Conservation (phyloP, 148 eudicot species). For the Rheum nobile region DNA sequence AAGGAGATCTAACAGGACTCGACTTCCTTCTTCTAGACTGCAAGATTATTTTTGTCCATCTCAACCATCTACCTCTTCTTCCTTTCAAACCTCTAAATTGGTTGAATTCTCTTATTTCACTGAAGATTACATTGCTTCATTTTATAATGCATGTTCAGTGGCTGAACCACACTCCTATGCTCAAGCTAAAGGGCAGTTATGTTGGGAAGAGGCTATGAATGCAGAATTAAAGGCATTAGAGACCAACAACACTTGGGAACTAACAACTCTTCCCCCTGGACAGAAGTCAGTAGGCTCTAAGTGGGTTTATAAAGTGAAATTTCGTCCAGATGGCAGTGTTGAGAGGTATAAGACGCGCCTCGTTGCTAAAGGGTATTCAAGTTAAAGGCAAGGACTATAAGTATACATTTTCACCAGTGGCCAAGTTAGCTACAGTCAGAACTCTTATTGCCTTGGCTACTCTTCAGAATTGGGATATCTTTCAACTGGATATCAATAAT, state of each 20-base stretch:
- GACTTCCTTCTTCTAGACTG: too few relatives aligned
- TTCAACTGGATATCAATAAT: background rate
- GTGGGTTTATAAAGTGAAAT: background rate
- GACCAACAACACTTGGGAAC: background rate
- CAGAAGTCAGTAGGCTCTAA: background rate
- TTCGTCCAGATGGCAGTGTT: background rate
- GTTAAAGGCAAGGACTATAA: background rate
- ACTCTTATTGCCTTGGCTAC: background rate
- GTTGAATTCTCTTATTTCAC: too few relatives aligned
- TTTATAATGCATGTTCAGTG: too few relatives aligned
- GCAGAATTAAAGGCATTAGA: background rate
- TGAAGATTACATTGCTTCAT: too few relatives aligned
- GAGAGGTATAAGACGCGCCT: background rate
- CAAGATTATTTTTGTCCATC: too few relatives aligned
- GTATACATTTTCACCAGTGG: background rate
- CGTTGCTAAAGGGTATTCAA: background rate
- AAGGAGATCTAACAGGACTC: too few relatives aligned
- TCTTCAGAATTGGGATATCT: background rate
- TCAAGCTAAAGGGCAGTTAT: background rate
- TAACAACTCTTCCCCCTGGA: background rate
- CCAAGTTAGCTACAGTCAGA: background rate
- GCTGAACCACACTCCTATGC: background rate
- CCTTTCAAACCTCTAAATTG: too few relatives aligned
- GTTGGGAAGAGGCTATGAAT: background rate
- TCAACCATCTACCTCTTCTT: too few relatives aligned